Percentiles rank a stretch among this genome's conserved stretches.
These are phyloP conservation scores for Cerrena zonata DNA, from an alignment of 1,284 basidiomycete genomes.

Conservation along the genomic window DNA sequence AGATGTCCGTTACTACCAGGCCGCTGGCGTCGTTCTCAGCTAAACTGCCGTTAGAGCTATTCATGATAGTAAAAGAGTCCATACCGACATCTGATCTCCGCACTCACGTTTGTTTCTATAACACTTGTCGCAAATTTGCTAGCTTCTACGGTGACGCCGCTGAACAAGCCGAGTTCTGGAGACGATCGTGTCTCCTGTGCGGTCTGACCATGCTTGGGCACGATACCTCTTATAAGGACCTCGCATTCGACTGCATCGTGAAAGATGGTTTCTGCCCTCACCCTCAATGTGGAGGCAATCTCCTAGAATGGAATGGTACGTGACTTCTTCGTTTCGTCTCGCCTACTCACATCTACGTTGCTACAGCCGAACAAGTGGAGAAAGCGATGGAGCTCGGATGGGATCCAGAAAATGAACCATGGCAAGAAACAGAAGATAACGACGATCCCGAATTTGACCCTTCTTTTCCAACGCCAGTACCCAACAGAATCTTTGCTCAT, in stretches of 20 bases:
- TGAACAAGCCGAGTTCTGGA: conserved; percentile 3
- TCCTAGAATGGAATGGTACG: conserved; percentile 4
- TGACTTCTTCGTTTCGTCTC: neutral
- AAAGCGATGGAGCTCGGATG: neutral
- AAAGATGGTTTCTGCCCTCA: conserved; percentile 3
- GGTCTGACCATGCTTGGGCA: neutral
- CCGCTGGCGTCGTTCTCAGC: neutral
- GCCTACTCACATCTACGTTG: neutral
- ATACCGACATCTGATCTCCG: conserved; percentile 1
- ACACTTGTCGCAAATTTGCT: conserved; percentile 1
- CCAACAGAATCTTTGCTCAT: neutral
- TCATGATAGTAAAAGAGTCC: conserved; percentile 2
- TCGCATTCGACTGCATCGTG: conserved; percentile 3
- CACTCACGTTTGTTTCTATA: conserved; percentile 5
- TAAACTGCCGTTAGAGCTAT: neutral
- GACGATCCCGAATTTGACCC: neutral
- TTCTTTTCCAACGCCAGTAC: neutral
- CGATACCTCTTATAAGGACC: conserved; percentile 2
- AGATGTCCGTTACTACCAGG: too few relatives aligned
- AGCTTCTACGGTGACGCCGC: neutral
- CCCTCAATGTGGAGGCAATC: conserved; percentile 1
- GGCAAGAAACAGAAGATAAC: neutral
- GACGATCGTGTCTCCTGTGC: neutral
- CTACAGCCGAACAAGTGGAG: neutral
- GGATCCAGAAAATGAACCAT: conserved; percentile 4